These are phyloP conservation scores for Fraxinus dipetala DNA, from an alignment of 305 asterid genomes.

Conservation along the genomic window DNA sequence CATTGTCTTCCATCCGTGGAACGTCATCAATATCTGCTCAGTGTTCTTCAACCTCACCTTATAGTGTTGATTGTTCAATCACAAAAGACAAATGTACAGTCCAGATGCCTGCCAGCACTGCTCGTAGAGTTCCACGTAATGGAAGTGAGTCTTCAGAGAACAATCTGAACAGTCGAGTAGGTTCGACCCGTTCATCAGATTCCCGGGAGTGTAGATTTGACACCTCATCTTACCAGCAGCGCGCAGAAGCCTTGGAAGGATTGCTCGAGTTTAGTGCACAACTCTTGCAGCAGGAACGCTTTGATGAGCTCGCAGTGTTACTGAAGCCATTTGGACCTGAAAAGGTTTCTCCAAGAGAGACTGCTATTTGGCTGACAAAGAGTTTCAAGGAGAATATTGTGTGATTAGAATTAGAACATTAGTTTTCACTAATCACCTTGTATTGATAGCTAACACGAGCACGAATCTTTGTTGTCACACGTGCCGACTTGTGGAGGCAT, in stretches of 20 bases:
- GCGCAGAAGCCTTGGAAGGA: conserved; percentile 95
- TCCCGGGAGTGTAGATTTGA: conserved; percentile 70
- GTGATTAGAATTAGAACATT: background rate
- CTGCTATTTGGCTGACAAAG: conserved; percentile 95
- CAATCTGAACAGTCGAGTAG: conserved; percentile 43
- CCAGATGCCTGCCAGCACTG: conserved; percentile 39
- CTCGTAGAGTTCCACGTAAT: conserved; percentile 30
- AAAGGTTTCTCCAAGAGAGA: conserved; percentile 91
- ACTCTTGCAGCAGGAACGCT: conserved; percentile 75
- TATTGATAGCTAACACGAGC: background rate
- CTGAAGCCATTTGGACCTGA: conserved; percentile 91
- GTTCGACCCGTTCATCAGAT: conserved; percentile 62
- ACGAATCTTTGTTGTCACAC: background rate
- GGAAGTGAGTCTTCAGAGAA: conserved; percentile 73
- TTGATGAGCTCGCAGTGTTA: conserved; percentile 86
- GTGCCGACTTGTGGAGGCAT: conserved; percentile 1
- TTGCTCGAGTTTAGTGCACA: conserved; percentile 91
- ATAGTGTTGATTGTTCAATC: conserved; percentile 43
- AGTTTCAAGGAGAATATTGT: conserved; percentile 72
- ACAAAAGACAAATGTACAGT: conserved; percentile 79
- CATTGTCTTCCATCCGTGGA: conserved; percentile 32
- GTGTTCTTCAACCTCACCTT: conserved; percentile 59
- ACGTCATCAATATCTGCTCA: conserved; percentile 53
- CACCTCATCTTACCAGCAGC: conserved; percentile 80
- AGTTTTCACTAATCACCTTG: background rate